Percentiles rank a stretch among this genome's conserved stretches.
phyloP scores from a whole-genome alignment of 306 rosid species.

The Prosopis cineraria region DNA sequence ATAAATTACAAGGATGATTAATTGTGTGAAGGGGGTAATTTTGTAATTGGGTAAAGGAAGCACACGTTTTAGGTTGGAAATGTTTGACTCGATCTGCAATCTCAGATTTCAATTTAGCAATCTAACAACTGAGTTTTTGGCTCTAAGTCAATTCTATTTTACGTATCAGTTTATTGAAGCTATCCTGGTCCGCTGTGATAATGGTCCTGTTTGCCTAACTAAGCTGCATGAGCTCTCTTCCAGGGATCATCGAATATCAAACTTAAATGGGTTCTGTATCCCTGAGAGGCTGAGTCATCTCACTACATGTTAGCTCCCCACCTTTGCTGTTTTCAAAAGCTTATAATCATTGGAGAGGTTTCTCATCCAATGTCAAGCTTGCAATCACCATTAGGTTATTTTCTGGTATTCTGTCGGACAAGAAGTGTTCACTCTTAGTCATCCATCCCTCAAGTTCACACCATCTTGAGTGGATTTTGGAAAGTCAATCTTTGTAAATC shows the following conservation, averaged over 20 bases:
- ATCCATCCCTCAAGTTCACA: background rate
- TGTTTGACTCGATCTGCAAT: background rate
- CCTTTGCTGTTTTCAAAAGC: background rate
- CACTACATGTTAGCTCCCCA: background rate
- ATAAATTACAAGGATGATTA: background rate
- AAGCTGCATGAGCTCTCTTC: background rate
- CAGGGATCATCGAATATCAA: background rate
- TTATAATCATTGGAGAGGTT: background rate
- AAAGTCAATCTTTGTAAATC: background rate
- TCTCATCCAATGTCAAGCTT: background rate
- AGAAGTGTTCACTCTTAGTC: background rate
- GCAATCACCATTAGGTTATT: background rate
- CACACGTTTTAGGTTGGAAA: background rate
- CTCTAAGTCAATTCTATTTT: background rate
- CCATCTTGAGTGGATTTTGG: background rate
- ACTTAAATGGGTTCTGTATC: background rate
- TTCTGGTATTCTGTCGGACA: background rate
- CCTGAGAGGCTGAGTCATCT: background rate
- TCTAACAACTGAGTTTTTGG: background rate
- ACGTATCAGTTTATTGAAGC: background rate
- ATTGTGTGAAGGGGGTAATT: too few relatives aligned
- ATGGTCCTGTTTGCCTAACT: background rate
- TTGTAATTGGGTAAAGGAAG: too few relatives aligned
- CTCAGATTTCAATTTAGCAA: background rate
- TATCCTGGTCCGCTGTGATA: background rate